Evolutionary conservation across 176 grass and related monocot genomes (phyloP).

Genomic region (Ensete glaucum): DNA sequence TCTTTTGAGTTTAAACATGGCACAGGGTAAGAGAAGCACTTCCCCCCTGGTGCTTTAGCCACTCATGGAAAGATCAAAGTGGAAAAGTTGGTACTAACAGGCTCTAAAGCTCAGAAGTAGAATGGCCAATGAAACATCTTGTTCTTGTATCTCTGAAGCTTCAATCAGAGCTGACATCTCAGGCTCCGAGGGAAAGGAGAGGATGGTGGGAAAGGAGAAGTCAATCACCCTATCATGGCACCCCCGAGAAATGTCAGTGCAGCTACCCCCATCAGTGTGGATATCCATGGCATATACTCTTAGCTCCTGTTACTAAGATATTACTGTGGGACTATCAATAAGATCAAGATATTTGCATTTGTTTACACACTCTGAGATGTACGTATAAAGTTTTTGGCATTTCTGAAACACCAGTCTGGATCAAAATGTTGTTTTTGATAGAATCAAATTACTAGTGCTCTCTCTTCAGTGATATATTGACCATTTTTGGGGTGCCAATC

Average conservation of each 20-base stretch:
- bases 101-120: neutral
- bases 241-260: too few species aligned
- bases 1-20: too few species aligned
- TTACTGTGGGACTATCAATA: too few species aligned
- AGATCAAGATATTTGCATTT: too few species aligned
- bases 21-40: neutral
- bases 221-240: slow-evolving; percentile 15
- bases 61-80: neutral
- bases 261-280: neutral
- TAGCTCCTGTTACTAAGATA: neutral
- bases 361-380: too few species aligned
- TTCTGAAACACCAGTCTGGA: too few species aligned
- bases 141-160: slow-evolving; percentile 1
- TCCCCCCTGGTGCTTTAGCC: neutral
- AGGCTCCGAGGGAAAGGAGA: neutral
- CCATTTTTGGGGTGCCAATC: too few species aligned
- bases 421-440: too few species aligned
- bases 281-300: slow-evolving; percentile 12
- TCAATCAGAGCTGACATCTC: neutral
- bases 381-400: neutral
- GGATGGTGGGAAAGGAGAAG: slow-evolving; percentile 18
- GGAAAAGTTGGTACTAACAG: neutral
- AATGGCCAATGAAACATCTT: neutral
- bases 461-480: too few species aligned
- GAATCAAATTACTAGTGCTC: too few species aligned